Base-by-base conservation (phyloP, 1,139 yeast species). In the Pichia sp. region DNA sequence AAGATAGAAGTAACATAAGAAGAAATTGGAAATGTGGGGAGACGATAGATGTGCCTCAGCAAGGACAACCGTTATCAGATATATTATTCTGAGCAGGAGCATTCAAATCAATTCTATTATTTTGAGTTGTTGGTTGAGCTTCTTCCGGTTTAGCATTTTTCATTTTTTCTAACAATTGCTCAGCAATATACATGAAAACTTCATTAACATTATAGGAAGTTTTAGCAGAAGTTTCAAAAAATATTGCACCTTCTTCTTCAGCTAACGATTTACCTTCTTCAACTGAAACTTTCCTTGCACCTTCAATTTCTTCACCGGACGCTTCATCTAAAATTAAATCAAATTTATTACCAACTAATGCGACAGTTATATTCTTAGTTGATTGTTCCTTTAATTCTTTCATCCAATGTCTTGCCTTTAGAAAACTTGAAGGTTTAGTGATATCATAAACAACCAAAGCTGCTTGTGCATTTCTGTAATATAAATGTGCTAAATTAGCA, bases 371-470 rank as follows among this genome's bases (percentile, higher is more conserved):
- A 61, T 86, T 91, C 59, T 89, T 89, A 34, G 87, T 77, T 27
- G 98, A 98, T 70, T 91, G 98, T 61, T 95, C 96, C 64, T 89
- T 96, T 61, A 93, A 77, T 68, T 93, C 98, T 65, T 89, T 89
- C 54, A 93, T 97, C 99, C 99, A 93, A 70, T 91, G 97, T 63
- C 98, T 84, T n/a, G 98, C 99, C 70, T 93, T 91, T 64, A 93
- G 87, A 64, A 93, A 91, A 25, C 96, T 86, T n/a, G 96, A 95
- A 2, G 98, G 97, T 67, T 93, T 93, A 46, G 98, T 91, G 59
- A 93, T 82, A 66, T 93, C 99, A 67, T 93, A 93, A 11, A 93
- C 98, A 13, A 93, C 97, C 59, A 93, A 74, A 0, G 99, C 99
- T 39, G 96, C 96, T 69, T 93, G 98, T n/a, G 99, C 98, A 65